Conservation (phyloP, 306 rosid genomes). For the Medicago truncatula region MtrunA17r5.0-ANR NC_053047.1:33268501-33269000, state of each 20-base stretch:
- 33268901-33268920: neutral
- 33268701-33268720: constrained; percentile 30
- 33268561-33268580: constrained; percentile 55
- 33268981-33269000: constrained; percentile 61
- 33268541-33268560: constrained; percentile 56
- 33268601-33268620: constrained; percentile 24
- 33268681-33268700: constrained; percentile 49
- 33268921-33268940: constrained; percentile 22
- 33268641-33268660: constrained; percentile 47
- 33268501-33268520: constrained; percentile 79
- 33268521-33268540: constrained; percentile 71
- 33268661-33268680: constrained; percentile 43
- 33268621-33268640: constrained; percentile 32
- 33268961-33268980: constrained; percentile 47
- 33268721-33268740: constrained; percentile 39
- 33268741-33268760: constrained; percentile 52
- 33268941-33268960: constrained; percentile 34
- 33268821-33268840: constrained; percentile 64
- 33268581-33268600: constrained; percentile 19
- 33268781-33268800: constrained; percentile 53
- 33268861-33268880: constrained; percentile 24
- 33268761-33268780: constrained; percentile 55
- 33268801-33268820: constrained; percentile 60
- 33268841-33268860: constrained; percentile 61
- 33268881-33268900: constrained; percentile 38